phyloP scores from a whole-genome alignment of 1,284 basidiomycete genomes.

The Cryptococcus sp. region DNA sequence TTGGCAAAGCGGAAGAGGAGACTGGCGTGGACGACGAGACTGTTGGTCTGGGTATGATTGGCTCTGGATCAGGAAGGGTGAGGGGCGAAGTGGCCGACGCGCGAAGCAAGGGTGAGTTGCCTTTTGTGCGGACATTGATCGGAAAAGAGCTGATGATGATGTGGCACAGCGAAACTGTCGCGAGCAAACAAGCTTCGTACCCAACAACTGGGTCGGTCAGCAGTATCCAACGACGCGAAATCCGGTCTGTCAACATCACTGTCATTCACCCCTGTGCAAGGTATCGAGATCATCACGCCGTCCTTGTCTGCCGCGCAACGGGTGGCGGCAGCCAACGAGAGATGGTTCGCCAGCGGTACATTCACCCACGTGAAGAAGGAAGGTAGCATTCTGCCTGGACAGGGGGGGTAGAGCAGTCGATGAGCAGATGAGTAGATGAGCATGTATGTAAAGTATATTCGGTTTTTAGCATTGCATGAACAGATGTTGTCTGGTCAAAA shows the following conservation, averaged over 20 bases:
- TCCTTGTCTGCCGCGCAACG: slow-evolving; percentile 66
- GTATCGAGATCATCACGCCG: slow-evolving; percentile 88
- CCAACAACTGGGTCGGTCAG: slow-evolving; percentile 72
- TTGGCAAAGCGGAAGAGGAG: slow-evolving; percentile 95
- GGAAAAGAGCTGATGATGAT: too few species aligned
- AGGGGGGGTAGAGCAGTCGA: slow-evolving; percentile 15
- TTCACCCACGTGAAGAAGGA: slow-evolving; percentile 60
- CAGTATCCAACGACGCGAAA: slow-evolving; percentile 58
- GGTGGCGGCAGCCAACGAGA: slow-evolving; percentile 88
- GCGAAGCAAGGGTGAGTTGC: slow-evolving; percentile 74
- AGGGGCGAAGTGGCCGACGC: slow-evolving; percentile 81
- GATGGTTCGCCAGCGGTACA: slow-evolving; percentile 84
- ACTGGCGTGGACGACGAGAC: slow-evolving; percentile 95
- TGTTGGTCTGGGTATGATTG: slow-evolving; percentile 96
- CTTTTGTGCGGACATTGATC: too few species aligned
- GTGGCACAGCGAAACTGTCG: slow-evolving; percentile 80
- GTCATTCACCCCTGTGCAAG: slow-evolving; percentile 95
- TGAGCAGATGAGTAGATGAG: background rate
- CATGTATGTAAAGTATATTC: background rate
- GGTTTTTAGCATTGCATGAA: background rate
- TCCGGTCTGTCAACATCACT: slow-evolving; percentile 89
- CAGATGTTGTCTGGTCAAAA: too few species aligned
- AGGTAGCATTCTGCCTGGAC: slow-evolving; percentile 47
- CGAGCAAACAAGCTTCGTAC: slow-evolving; percentile 92
- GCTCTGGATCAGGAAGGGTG: slow-evolving; percentile 78